These are phyloP conservation scores for Backusella tuberculispora DNA, from an alignment of 192 early-diverging fungal genomes.

Conservation along the genomic window DNA sequence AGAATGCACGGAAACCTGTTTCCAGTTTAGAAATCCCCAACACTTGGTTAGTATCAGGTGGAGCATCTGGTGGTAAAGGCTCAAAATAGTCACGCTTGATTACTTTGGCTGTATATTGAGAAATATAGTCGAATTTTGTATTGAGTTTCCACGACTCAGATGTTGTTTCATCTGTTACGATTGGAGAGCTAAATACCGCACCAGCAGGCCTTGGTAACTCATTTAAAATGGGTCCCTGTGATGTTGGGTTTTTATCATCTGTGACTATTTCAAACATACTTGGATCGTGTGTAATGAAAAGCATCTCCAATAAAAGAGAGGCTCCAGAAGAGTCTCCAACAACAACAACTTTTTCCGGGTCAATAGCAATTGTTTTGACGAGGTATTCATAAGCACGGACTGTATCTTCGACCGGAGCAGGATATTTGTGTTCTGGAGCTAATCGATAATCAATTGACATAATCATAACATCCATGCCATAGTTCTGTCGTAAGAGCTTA, in stretches of 20 bases:
- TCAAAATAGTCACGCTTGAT: constrained; percentile 42
- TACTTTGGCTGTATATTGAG: constrained; percentile 42
- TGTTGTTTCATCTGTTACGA: constrained; percentile 40
- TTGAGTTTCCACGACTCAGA: constrained; percentile 41
- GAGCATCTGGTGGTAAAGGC: constrained; percentile 24
- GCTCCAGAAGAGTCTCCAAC: constrained; percentile 39
- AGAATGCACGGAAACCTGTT: constrained; percentile 36
- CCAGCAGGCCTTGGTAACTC: constrained; percentile 42
- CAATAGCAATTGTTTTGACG: constrained; percentile 22
- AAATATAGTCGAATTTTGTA: constrained; percentile 39
- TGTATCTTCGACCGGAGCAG: constrained; percentile 37
- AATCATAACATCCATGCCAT: constrained; percentile 37
- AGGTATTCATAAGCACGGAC: constrained; percentile 44
- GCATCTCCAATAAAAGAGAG: constrained; percentile 37
- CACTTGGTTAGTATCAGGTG: constrained; percentile 29
- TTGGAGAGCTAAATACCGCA: constrained; percentile 38
- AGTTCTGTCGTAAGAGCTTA: constrained; percentile 31
- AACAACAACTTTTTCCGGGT: constrained; percentile 33
- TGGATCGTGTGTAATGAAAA: constrained; percentile 43
- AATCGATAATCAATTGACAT: constrained; percentile 43
- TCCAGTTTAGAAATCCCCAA: constrained; percentile 36
- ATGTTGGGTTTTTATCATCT: constrained; percentile 15
- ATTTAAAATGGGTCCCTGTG: constrained; percentile 5
- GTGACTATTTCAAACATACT: constrained; percentile 42
- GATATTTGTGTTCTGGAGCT: constrained; percentile 42